phyloP scores from a whole-genome alignment of 352 stramenopile genomes.

The Globisporangium sylvaticum region DNA sequence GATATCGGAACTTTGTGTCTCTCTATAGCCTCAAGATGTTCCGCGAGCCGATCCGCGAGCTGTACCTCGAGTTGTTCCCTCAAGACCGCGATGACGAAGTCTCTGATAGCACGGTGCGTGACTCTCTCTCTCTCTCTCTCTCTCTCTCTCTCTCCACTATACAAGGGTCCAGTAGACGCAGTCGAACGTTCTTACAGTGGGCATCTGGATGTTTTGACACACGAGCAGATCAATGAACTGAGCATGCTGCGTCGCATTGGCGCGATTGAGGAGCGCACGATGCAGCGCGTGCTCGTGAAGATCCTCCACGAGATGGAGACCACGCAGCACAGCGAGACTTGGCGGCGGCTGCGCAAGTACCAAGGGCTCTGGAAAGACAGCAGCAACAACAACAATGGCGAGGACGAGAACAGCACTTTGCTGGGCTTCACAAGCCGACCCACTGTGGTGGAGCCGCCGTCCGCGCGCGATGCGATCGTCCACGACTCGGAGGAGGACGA shows the following conservation, averaged over 20 bases:
- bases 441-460: constrained; percentile 23
- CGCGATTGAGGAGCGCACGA: constrained; percentile 53
- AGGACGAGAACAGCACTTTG: neutral
- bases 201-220: neutral
- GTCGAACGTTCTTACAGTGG: neutral
- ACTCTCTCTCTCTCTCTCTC: too few species aligned
- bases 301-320: constrained; percentile 45
- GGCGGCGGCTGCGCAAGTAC: constrained; percentile 42
- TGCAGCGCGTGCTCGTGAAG: constrained; percentile 61
- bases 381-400: neutral
- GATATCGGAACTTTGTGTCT: neutral
- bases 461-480: constrained; percentile 16
- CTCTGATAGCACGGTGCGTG: constrained; percentile 37
- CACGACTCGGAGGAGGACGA: constrained; percentile 23
- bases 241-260: constrained; percentile 48
- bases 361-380: constrained; percentile 23
- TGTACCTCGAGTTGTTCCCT: constrained; percentile 49
- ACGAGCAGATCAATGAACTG: constrained; percentile 27
- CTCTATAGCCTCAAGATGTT: constrained; percentile 37
- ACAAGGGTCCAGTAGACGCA: neutral
- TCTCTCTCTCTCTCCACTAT: too few species aligned
- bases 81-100: constrained; percentile 32
- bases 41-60: constrained; percentile 48
- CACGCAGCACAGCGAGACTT: constrained; percentile 33
- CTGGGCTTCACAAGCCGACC: neutral